Conservation (phyloP, 148 eudicot species). For the Chenopodium quinoa region DNA sequence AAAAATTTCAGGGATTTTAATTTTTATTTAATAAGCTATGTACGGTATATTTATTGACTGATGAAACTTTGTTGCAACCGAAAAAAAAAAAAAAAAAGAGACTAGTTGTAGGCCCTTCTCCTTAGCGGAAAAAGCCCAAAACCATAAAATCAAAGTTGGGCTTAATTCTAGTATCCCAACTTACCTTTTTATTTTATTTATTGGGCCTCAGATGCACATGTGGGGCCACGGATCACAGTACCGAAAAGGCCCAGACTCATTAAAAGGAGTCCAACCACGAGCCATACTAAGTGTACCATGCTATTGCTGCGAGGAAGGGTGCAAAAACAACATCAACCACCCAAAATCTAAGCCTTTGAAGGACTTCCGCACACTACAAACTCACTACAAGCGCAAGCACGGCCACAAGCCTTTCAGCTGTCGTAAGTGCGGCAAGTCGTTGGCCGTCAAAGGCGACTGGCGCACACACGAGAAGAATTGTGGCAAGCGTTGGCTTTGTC, state of each 20-base stretch:
- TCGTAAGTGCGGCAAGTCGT: constrained; percentile 62
- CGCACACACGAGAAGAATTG: constrained; percentile 93
- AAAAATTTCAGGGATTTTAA: too few relatives aligned
- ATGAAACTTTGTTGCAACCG: too few relatives aligned
- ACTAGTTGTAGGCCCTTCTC: too few relatives aligned
- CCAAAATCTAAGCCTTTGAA: constrained; percentile 69
- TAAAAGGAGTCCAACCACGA: constrained; percentile 63
- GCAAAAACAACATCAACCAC: constrained; percentile 74
- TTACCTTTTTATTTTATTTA: not conserved
- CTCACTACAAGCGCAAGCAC: constrained; percentile 88
- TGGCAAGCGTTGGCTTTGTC: constrained; percentile 85
- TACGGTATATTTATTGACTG: too few relatives aligned
- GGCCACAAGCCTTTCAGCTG: constrained; percentile 57
- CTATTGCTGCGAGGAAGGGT: constrained; percentile 77
- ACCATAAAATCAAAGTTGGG: not conserved
- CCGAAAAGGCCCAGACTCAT: constrained; percentile 67
- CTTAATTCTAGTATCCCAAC: not conserved
- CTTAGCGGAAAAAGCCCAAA: too few relatives aligned
- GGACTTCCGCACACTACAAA: constrained; percentile 78
- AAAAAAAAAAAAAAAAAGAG: too few relatives aligned
- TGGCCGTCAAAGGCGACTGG: constrained; percentile 91
- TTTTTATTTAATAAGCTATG: too few relatives aligned
- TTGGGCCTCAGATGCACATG: constrained; percentile 67
- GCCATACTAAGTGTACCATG: constrained; percentile 61
- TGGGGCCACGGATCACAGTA: constrained; percentile 88